These are phyloP conservation scores for Colletotrichum aenigma DNA, from an alignment of 2,329 filamentous ascomycete species.

Conservation along the genomic window DNA sequence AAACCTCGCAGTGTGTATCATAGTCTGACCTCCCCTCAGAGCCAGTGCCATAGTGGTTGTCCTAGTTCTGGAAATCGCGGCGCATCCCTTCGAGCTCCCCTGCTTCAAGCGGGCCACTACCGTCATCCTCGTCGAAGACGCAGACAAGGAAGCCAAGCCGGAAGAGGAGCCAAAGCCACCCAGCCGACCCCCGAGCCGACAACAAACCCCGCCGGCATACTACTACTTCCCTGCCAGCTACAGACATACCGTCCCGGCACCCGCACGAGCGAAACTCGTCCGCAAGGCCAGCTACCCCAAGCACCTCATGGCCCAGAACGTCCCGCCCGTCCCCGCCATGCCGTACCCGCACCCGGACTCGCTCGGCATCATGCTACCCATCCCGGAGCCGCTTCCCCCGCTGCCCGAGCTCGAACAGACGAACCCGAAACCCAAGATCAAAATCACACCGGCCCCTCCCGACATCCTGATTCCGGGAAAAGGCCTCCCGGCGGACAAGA, in stretches of 20 bases:
- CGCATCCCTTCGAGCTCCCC: slow-evolving; percentile 26
- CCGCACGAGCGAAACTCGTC: slow-evolving; percentile 3
- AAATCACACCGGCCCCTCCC: slow-evolving; percentile 2
- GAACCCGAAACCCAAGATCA: not conserved
- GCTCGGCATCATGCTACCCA: slow-evolving; percentile 12
- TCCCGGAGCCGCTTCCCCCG: slow-evolving; percentile 14
- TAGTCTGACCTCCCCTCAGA: not conserved
- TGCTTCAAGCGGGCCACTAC: slow-evolving; percentile 16
- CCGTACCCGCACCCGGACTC: slow-evolving; percentile 17
- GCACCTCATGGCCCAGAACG: not conserved
- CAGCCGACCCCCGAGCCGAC: not conserved
- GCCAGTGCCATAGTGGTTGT: slow-evolving; percentile 14
- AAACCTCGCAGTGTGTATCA: not conserved
- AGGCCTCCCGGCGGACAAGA: not conserved
- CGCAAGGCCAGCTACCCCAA: slow-evolving; percentile 9
- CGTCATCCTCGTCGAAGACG: slow-evolving; percentile 3
- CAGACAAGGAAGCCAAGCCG: slow-evolving; percentile 17
- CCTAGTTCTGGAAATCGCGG: slow-evolving; percentile 23
- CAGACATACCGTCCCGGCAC: slow-evolving; percentile 6
- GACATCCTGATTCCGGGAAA: slow-evolving; percentile 17
- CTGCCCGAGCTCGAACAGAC: slow-evolving; percentile 10
- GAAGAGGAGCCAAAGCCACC: slow-evolving; percentile 6
- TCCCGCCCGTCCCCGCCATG: not conserved
- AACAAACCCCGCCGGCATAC: slow-evolving; percentile 8
- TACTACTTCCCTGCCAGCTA: slow-evolving; percentile 15